Conservation (phyloP, 2,329 filamentous ascomycete genomes). For the Ascochyta pisi region DNA sequence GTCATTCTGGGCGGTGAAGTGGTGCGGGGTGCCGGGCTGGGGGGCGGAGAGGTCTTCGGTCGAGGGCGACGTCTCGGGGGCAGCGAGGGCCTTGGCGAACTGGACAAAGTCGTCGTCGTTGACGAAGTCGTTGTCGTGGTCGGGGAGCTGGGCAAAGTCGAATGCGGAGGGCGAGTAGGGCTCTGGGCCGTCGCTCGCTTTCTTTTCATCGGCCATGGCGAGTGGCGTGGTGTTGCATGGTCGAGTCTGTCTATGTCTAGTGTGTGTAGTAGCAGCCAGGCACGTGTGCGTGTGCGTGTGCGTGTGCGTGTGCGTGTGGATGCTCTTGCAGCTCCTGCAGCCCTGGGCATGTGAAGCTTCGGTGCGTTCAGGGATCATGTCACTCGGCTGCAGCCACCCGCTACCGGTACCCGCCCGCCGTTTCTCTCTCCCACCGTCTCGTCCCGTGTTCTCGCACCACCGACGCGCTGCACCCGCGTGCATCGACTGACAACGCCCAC, state of each 20-base stretch:
- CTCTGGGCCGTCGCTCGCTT: slow-evolving; percentile 60
- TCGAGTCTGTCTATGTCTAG: slow-evolving; percentile 1
- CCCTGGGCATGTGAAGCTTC: slow-evolving; percentile 3
- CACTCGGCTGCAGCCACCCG: background rate
- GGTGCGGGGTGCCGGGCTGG: slow-evolving; percentile 56
- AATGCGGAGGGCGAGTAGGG: slow-evolving; percentile 70
- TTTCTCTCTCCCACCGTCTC: slow-evolving; percentile 1
- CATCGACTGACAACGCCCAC: background rate
- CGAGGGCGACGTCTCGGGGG: slow-evolving; percentile 75
- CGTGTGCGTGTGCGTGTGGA: background rate
- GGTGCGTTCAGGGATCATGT: background rate
- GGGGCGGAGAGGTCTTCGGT: slow-evolving; percentile 60
- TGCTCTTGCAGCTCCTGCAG: background rate
- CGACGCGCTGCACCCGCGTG: background rate
- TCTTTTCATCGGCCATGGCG: slow-evolving; percentile 54
- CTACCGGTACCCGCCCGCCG: background rate
- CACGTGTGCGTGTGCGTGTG: background rate
- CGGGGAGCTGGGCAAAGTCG: slow-evolving; percentile 75
- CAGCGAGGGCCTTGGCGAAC: slow-evolving; percentile 82
- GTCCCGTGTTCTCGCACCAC: slow-evolving; percentile 4
- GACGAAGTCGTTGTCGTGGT: slow-evolving; percentile 80
- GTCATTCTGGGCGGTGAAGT: slow-evolving; percentile 91
- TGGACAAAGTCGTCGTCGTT: slow-evolving; percentile 73
- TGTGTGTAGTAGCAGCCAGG: background rate
- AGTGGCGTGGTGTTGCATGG: slow-evolving; percentile 22